Conservation (phyloP, 2,329 filamentous ascomycete genomes). For the Aureobasidium subglaciale region DNA sequence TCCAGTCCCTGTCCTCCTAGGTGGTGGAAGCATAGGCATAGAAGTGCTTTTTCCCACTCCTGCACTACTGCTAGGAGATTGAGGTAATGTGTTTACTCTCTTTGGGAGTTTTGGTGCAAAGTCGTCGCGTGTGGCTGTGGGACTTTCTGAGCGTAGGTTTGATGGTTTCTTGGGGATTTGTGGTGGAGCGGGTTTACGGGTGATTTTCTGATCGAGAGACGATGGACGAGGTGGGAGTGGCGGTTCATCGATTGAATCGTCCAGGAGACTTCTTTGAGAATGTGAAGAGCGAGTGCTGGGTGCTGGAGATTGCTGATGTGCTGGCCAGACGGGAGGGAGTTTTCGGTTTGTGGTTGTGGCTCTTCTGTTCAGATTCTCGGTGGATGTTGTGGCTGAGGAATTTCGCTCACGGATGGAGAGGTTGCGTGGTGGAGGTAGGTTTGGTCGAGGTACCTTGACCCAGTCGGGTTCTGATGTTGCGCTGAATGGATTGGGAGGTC, state of each 20-base stretch:
- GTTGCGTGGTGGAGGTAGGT: conserved; percentile 19
- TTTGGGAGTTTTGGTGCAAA: conserved; percentile 20
- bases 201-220: conserved; percentile 13
- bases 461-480: conserved; percentile 73
- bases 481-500: conserved; percentile 75
- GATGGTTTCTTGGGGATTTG: conserved; percentile 30
- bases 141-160: conserved; percentile 24
- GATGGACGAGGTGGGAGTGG: not conserved
- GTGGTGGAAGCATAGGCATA: conserved; percentile 14
- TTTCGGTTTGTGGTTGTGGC: not conserved
- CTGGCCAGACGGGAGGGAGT: conserved; percentile 14
- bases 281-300: not conserved
- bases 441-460: conserved; percentile 48
- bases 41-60: not conserved
- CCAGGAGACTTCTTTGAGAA: not conserved
- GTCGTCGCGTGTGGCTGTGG: conserved; percentile 15
- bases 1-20: not conserved
- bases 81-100: conserved; percentile 17
- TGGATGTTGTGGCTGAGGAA: conserved; percentile 14
- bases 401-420: conserved; percentile 18
- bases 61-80: not conserved
- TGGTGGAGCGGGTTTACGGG: conserved; percentile 22
- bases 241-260: not conserved
- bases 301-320: not conserved
- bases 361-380: conserved; percentile 3